Base-by-base conservation (phyloP, 2,329 filamentous ascomycete genomes). In the Huntiella moniliformis region DNA sequence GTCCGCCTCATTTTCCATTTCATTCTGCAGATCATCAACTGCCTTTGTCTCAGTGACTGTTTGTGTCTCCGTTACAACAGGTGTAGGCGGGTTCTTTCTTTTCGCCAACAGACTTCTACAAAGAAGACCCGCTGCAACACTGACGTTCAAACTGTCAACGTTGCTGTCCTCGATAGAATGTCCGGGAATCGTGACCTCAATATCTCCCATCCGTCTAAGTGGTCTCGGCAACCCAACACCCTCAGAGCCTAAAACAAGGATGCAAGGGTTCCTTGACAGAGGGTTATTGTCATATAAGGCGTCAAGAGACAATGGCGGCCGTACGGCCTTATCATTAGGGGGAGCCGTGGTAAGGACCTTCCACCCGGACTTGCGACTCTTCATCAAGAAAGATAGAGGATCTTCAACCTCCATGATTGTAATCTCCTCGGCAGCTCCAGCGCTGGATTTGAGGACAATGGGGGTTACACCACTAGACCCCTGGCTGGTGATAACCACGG, bases 101-200 rank as follows among this genome's bases (percentile, higher is more conserved):
- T 34, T 34, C 13, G 40, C 31, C 31, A 52, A 34, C 31, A 91
- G 84, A 0, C 78, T 67, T 52, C 78, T 71, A 51, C 78, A 79
- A 43, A 96, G 63, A 42, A 96, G 64, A 1, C 76, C 85, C 5
- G 83, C 76, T 1, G 91, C 88, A 15, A 93, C 87, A 56, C 83
- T 85, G 35, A 96, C 91, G 58, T 98, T 96, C 58, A 98, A 63
- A 59, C 86, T 94, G 60, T 96, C 88, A 2, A 98, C 76, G 57
- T 53, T 76, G 58, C 56, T 71, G 57, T 55, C 66, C 51, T 56
- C 63, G 7, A 28, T 28, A 37, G 60, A 69, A 52, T 59, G 71
- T 59, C 59, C 72, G 52, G 69, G 70, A 45, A 98, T 83, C 5
- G 77, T 73, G 4, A 79, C 54, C 53, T 77, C 67, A 28, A 66